Evolutionary conservation across 768 basidiomycete species (phyloP), one percentile per base, ranked within the genome.

Genomic region (Kwoniella europaea): DNA sequence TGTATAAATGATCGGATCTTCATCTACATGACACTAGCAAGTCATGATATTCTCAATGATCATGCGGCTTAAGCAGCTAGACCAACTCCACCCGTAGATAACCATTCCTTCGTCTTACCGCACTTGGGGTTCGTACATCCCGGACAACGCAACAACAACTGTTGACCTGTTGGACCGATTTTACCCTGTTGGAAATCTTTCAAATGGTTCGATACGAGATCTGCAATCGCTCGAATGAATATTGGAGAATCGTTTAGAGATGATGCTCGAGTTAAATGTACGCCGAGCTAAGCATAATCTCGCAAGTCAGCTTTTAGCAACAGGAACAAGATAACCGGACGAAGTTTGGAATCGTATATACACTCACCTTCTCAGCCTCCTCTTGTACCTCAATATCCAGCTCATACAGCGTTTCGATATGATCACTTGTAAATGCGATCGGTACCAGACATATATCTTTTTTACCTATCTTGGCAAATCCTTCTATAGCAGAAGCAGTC

Each of bases 321-420:
- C 35, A 35, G 35, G 35, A 35, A 35, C 35, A 35, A 35, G 6
- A 35, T 0, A 35, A 35, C 1, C 35, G 35, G 35, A 13, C 1
- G 27, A 46, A 46, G 54, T 42, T 27, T 70, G 15, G 13, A 5
- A 24, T 42, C 20, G 41, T 58, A 18, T 16, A 43, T 56, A 24
- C 15, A 80, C 88, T 80, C 76, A 94, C 94, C 89, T 96, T 90
- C 82, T 88, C 88, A 10, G 92, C 97, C 84, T 98, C 95, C 84
- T 90, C 90, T 68, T 88, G 88, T 79, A 98, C 97, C 83, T 99
- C 97, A 64, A 95, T 83, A 83, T 99, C 97, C 61, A 98, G 87
- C 85, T 99, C 97, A 78, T 92, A 98, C 61, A 99, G 86, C 24
- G 97, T 99, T 86, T 99, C 97, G 79, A 99, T 98, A 82, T 99